A percentile compares a stretch with the other conserved stretches of the same genome.
Conservation (phyloP, 1,284 basidiomycete species). For the Hortiboletus rubellus region DNA sequence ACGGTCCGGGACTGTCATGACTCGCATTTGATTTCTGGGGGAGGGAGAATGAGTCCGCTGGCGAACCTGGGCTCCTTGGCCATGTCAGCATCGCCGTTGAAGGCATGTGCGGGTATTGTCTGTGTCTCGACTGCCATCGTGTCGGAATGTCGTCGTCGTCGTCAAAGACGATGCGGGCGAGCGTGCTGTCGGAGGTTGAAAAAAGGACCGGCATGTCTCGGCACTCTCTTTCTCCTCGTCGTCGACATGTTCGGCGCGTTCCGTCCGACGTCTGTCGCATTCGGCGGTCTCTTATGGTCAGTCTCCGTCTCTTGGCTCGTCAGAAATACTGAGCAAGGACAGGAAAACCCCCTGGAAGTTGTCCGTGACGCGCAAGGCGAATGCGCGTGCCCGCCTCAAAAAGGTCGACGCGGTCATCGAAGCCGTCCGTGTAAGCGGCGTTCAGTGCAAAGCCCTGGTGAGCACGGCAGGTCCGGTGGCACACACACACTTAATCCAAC, state of each 20-base stretch:
- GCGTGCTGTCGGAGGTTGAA: conserved; percentile 29
- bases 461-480: conserved; percentile 30
- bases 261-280: conserved; percentile 63
- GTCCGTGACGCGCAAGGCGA: conserved; percentile 88
- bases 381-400: conserved; percentile 85
- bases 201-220: conserved; percentile 25
- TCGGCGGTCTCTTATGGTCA: conserved; percentile 79
- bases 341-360: conserved; percentile 97
- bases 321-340: conserved; percentile 13
- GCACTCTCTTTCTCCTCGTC: conserved; percentile 6
- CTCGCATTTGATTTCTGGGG: conserved; percentile 90
- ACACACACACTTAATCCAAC: neutral
- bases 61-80: conserved; percentile 57
- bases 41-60: conserved; percentile 86
- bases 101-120: conserved; percentile 32
- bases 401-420: conserved; percentile 93
- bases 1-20: conserved; percentile 8
- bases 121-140: conserved; percentile 47
- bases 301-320: neutral
- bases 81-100: conserved; percentile 43
- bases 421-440: conserved; percentile 78
- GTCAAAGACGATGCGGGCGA: conserved; percentile 11
- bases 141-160: conserved; percentile 25
- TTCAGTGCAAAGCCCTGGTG: conserved; percentile 76
- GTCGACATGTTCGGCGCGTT: conserved; percentile 74